Conservation (phyloP, 2,329 filamentous ascomycete species). For the Arachnomyces sp. region DNA sequence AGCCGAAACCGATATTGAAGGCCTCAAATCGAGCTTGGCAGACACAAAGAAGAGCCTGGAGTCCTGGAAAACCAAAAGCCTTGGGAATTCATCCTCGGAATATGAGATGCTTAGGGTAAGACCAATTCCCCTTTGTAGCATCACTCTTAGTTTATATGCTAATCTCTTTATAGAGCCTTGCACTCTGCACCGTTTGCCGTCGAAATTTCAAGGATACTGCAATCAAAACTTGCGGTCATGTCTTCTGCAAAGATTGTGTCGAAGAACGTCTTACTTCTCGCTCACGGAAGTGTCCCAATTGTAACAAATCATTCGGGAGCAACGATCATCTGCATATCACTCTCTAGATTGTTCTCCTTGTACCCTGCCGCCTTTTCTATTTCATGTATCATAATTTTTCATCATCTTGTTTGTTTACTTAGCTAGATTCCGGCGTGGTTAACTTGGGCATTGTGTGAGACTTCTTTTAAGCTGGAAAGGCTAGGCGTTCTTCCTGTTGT, state of each 20-base stretch:
- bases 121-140: conserved; percentile 1
- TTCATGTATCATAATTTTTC: conserved; percentile 28
- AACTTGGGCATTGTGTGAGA: neutral
- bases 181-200: conserved; percentile 86
- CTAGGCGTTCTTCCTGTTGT: neutral
- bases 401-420: conserved; percentile 14
- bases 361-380: conserved; percentile 9
- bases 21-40: conserved; percentile 67
- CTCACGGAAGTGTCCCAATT: conserved; percentile 91
- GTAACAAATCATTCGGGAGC: conserved; percentile 83
- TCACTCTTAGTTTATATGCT: conserved; percentile 9
- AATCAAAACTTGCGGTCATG: conserved; percentile 87
- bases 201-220: conserved; percentile 90
- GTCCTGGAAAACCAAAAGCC: conserved; percentile 72
- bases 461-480: neutral
- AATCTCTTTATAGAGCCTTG: conserved; percentile 51
- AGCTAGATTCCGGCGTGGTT: neutral
- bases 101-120: conserved; percentile 81
- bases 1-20: conserved; percentile 66
- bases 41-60: conserved; percentile 77
- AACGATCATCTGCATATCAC: conserved; percentile 72
- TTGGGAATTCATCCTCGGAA: conserved; percentile 73
- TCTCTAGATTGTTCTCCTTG: conserved; percentile 24
- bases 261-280: conserved; percentile 83
- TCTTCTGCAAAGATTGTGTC: conserved; percentile 87